A percentile compares a stretch with the other conserved stretches of the same genome.
These are phyloP conservation scores for Phytophthora chlamydospora DNA, from an alignment of 352 stramenopile genomes.

Conservation along the genomic window DNA sequence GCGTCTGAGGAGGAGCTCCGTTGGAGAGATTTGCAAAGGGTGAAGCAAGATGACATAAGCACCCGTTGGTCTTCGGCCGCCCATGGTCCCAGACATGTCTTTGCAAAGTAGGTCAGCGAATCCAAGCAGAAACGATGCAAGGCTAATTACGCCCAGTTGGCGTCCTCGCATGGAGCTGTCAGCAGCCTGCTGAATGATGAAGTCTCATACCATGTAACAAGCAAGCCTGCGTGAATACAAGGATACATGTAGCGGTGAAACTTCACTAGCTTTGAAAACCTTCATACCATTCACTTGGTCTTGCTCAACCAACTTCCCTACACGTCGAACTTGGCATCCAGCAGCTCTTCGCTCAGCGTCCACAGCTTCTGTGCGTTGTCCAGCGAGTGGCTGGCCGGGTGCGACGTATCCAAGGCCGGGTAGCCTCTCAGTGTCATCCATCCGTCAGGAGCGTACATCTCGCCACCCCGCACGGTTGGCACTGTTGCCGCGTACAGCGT, in stretches of 20 bases:
- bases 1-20: slow-evolving; percentile 9
- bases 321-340: slow-evolving; percentile 36
- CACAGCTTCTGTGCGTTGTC: slow-evolving; percentile 43
- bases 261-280: slow-evolving; percentile 5
- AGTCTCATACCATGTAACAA: no score
- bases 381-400: slow-evolving; percentile 36
- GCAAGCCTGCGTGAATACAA: no score
- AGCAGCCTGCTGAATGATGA: no score
- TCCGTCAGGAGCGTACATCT: slow-evolving; percentile 39
- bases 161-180: no score
- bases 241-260: no score
- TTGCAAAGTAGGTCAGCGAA: slow-evolving; percentile 37
- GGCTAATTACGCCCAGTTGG: no score
- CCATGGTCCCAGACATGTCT: slow-evolving; percentile 16
- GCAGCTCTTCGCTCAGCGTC: slow-evolving; percentile 47
- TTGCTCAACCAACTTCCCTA: slow-evolving; percentile 2
- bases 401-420: slow-evolving; percentile 43
- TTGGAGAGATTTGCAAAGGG: slow-evolving; percentile 22
- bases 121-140: slow-evolving; percentile 27
- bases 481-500: slow-evolving; percentile 55
- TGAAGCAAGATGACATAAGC: not conserved
- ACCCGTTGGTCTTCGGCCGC: not conserved
- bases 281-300: not conserved
- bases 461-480: slow-evolving; percentile 26
- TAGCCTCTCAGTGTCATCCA: slow-evolving; percentile 49